Conservation (phyloP, 805 yeast species). For the Candida ortonii region DNA sequence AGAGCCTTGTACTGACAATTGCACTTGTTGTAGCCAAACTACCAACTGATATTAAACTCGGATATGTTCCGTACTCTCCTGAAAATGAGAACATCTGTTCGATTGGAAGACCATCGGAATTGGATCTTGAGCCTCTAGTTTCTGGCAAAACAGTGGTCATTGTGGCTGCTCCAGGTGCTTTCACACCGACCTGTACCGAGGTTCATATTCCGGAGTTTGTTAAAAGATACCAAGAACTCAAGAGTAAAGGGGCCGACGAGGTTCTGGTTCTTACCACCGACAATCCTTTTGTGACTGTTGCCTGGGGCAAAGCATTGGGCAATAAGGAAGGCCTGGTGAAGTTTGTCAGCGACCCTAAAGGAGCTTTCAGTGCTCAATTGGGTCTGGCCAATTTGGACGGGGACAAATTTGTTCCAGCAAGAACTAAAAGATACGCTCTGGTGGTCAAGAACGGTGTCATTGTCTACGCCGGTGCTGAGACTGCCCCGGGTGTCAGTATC, state of each 20-base stretch:
- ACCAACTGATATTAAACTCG: slow-evolving; percentile 34
- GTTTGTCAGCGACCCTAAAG: slow-evolving; percentile 68
- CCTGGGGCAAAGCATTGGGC: slow-evolving; percentile 49
- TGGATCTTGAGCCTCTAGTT: slow-evolving; percentile 35
- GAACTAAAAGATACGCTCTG: slow-evolving; percentile 72
- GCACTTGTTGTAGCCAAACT: slow-evolving; percentile 18
- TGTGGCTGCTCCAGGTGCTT: slow-evolving; percentile 51
- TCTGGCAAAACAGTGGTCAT: slow-evolving; percentile 38
- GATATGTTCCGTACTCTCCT: slow-evolving; percentile 41
- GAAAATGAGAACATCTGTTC: slow-evolving; percentile 37
- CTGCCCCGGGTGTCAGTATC: slow-evolving; percentile 40
- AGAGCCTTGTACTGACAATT: not conserved
- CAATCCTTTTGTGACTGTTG: slow-evolving; percentile 41
- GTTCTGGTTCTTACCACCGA: slow-evolving; percentile 40
- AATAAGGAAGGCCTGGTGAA: slow-evolving; percentile 33
- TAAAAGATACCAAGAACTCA: slow-evolving; percentile 33
- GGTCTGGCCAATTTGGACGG: slow-evolving; percentile 57
- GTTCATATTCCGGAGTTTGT: slow-evolving; percentile 42
- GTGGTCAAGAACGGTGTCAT: slow-evolving; percentile 48
- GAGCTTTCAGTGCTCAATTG: slow-evolving; percentile 53
- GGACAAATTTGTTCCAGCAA: slow-evolving; percentile 50
- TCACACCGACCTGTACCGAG: slow-evolving; percentile 48
- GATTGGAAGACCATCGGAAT: slow-evolving; percentile 38
- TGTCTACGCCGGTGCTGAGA: slow-evolving; percentile 41
- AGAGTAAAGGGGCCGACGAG: slow-evolving; percentile 38